These are phyloP conservation scores for Coemansia sp. DNA, from an alignment of 192 early-diverging fungal species.

Conservation along the genomic window DNA sequence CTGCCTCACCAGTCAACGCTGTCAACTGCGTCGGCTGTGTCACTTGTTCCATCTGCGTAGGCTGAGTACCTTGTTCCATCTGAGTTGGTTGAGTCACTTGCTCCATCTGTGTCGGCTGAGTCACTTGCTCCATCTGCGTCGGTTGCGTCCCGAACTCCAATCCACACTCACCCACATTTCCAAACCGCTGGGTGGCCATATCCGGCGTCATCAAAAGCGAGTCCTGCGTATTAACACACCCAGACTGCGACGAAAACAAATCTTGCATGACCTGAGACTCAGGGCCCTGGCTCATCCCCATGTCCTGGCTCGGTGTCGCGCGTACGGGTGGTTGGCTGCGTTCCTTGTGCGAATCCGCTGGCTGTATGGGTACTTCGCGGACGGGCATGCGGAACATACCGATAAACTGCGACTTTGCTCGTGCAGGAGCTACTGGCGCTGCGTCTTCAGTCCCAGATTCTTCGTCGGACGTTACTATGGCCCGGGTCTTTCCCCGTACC, in stretches of 20 bases:
- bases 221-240: constrained; percentile 38
- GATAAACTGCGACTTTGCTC: constrained; percentile 37
- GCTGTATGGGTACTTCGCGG: constrained; percentile 2
- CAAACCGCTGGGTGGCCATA: neutral
- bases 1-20: neutral
- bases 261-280: constrained; percentile 34
- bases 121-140: constrained; percentile 18
- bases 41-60: too few relatives aligned
- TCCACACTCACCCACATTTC: too few relatives aligned
- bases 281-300: neutral
- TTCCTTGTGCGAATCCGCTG: neutral
- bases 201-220: constrained; percentile 49
- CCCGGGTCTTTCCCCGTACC: constrained; percentile 6
- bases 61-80: neutral
- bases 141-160: constrained; percentile 11
- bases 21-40: neutral
- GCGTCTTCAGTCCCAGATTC: constrained; percentile 12
- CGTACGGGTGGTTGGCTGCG: neutral
- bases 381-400: constrained; percentile 49
- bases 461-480: constrained; percentile 21
- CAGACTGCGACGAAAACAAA: constrained; percentile 26
- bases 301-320: neutral
- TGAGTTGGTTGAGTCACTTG: neutral
- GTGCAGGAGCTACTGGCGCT: neutral
- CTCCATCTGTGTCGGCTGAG: constrained; percentile 7